Evolutionary conservation across 495 filamentous ascomycete species (phyloP), one percentile per base, ranked within the genome.

Genomic region (Evansstolkia leycettana): DNA sequence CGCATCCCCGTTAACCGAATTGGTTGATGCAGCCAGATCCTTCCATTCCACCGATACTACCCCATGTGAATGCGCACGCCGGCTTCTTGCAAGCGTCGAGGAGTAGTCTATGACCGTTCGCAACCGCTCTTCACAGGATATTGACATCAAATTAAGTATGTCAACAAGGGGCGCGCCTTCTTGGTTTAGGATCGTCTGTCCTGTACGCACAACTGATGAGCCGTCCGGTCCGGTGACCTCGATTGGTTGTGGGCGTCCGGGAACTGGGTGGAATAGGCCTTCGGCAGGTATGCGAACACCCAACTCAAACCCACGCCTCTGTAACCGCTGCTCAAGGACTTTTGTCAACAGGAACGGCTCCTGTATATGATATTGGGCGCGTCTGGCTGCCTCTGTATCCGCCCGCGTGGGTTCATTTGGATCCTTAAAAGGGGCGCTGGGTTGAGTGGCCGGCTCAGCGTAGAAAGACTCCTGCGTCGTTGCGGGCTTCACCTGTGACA

Each of bases 31-130:
- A 2, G 75, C 82, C 31, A 83, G 51, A 38, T 84, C 80, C 9
- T 66, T 51, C 73, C 82, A 86, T 33, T 82, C 81, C 16, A 53
- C 46, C 13, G 82, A 82, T 2, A 85, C 67, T 5, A 73, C 53
- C 2, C 84, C 85, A 54, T 84, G 72, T 9, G 83, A 76, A n/a
- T 75, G 78, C 25, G 61, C 70, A 46, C 76, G 75, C 36, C 85
- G 74, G 34, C 67, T 76, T 39, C 63, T 69, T 12, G 82, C 65
- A 6, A 87, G 54, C 10, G 57, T 68, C 31, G 72, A 69, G 5
- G 79, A 74, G 48, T 90, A 84, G 43, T 84, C 77, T 15, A 90
- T 38, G 9, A 90, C 52, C 2, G 70, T 67, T 27, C 78, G 62
- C 17, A 92, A 26, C 15, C 80, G 70, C 46, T 86, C 77, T 39